Percentiles rank a stretch among this genome's conserved stretches.
Conservation (phyloP, 2,329 filamentous ascomycete species). For the Stachybotrys echinatus region DNA sequence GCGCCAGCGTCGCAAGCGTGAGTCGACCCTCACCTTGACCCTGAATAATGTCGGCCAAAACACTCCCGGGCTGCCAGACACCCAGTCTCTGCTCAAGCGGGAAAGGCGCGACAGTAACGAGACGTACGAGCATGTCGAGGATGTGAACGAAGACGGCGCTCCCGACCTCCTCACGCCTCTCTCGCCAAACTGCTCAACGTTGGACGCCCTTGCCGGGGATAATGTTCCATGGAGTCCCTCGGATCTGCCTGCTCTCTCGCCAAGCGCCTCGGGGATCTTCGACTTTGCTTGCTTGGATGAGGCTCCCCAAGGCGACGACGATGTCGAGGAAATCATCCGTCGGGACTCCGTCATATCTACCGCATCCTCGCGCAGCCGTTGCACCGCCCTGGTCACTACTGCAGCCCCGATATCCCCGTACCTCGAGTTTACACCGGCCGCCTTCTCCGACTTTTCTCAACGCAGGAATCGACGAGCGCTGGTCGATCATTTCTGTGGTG, state of each 20-base stretch:
- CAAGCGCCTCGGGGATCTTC: constrained; percentile 24
- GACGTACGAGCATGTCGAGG: constrained; percentile 1
- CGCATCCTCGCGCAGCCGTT: constrained; percentile 12
- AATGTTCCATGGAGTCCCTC: constrained; percentile 10
- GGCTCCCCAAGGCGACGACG: constrained; percentile 14
- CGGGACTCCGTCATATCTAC: constrained; percentile 8
- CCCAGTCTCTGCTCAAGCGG: neutral
- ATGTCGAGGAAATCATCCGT: constrained; percentile 22
- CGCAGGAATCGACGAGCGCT: constrained; percentile 48
- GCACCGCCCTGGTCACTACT: constrained; percentile 18
- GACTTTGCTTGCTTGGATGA: constrained; percentile 20
- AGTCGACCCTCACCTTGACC: constrained; percentile 12
- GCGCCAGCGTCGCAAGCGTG: constrained; percentile 30
- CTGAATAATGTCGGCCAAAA: constrained; percentile 12
- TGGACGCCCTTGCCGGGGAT: neutral
- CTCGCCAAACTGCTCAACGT: neutral
- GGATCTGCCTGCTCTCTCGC: constrained; percentile 21
- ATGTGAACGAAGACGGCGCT: neutral
- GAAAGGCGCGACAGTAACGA: constrained; percentile 4
- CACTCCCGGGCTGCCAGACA: constrained; percentile 3
- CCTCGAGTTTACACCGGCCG: constrained; percentile 46
- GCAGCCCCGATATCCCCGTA: constrained; percentile 22
- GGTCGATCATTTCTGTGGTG: constrained; percentile 59
- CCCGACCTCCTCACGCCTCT: no score
- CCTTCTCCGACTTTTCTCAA: constrained; percentile 52